These are phyloP conservation scores for Pichia heedii DNA, from an alignment of 805 yeast genomes.

Conservation along the genomic window DNA sequence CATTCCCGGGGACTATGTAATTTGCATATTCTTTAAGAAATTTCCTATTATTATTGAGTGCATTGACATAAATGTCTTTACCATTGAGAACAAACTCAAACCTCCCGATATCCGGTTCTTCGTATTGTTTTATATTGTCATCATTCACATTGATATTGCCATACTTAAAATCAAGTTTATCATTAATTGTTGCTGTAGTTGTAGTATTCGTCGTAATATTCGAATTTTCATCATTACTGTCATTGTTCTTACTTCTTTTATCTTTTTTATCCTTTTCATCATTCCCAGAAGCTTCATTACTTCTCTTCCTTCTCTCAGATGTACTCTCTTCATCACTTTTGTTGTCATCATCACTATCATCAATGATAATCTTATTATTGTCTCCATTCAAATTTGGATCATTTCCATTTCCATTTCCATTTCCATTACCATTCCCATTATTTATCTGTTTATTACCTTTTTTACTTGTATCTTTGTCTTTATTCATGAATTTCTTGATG, in stretches of 20 bases:
- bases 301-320: background rate
- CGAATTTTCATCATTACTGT: background rate
- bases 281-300: background rate
- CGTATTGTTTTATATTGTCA: conserved; percentile 3
- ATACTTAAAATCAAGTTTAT: background rate
- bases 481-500: background rate
- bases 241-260: background rate
- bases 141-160: background rate
- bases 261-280: background rate
- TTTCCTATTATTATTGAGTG: conserved; percentile 7
- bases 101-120: conserved; percentile 24
- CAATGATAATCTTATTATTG: no score
- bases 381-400: no score
- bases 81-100: conserved; percentile 21
- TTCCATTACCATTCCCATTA: conserved; percentile 1
- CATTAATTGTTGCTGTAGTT: background rate
- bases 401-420: background rate
- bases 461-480: background rate
- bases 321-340: background rate
- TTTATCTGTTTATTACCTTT: background rate
- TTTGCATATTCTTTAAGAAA: conserved; percentile 10
- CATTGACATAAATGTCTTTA: conserved; percentile 24
- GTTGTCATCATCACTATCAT: background rate
- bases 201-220: no score
- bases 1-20: conserved; percentile 11